Conservation (phyloP, 2,329 filamentous ascomycete genomes). For the Torrubiellomyces zombiae region DNA sequence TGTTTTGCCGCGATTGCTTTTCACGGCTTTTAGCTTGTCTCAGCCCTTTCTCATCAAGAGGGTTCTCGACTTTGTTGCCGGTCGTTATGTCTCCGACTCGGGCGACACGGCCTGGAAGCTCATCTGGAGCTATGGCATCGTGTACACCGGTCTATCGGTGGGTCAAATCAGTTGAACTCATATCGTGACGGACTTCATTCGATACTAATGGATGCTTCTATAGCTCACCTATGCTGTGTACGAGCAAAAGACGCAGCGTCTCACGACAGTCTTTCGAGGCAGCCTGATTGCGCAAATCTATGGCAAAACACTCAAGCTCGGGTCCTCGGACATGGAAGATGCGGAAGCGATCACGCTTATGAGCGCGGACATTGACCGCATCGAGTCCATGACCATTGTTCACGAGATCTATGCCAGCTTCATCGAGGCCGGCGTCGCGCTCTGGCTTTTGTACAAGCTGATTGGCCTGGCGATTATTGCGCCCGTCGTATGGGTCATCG, state of each 20-base stretch:
- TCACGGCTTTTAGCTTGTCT: constrained; percentile 21
- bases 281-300: constrained; percentile 28
- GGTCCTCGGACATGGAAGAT: constrained; percentile 11
- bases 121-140: constrained; percentile 19
- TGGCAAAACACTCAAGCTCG: constrained; percentile 19
- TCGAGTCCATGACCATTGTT: constrained; percentile 9
- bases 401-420: constrained; percentile 18
- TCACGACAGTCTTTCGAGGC: constrained; percentile 16
- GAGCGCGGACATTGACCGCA: constrained; percentile 23
- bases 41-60: constrained; percentile 25
- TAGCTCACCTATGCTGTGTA: constrained; percentile 1
- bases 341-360: constrained; percentile 23
- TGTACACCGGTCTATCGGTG: constrained; percentile 24
- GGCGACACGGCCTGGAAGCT: constrained; percentile 18
- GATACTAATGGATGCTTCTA: too few relatives aligned
- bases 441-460: constrained; percentile 16
- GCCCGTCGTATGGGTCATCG: constrained; percentile 8
- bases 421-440: constrained; percentile 16
- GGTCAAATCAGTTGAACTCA: constrained; percentile 1
- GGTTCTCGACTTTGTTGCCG: constrained; percentile 13
- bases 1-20: constrained; percentile 18
- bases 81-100: constrained; percentile 8
- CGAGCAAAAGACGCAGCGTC: constrained; percentile 17
- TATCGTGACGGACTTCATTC: neutral
- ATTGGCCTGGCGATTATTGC: constrained; percentile 9